Evolutionary conservation across 805 yeast genomes (phyloP).

Genomic region (Wickerhamomyces bisporus): DNA sequence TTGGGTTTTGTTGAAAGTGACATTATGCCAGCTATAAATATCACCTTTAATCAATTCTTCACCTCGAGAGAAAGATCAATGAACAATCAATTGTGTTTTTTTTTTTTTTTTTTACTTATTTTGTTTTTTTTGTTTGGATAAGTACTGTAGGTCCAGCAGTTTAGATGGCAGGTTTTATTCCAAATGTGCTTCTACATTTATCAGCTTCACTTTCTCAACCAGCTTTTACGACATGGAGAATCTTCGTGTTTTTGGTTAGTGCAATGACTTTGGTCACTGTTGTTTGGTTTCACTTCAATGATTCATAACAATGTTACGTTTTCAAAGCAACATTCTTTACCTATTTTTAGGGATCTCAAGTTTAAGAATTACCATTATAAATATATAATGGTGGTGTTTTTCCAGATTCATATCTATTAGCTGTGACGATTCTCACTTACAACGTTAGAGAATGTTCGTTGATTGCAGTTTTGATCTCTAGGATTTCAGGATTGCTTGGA

Average conservation of each 20-base stretch:
- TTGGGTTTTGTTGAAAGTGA: constrained; percentile 36
- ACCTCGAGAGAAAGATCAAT: constrained; percentile 33
- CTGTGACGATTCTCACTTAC: constrained; percentile 26
- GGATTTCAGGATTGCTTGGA: constrained; percentile 26
- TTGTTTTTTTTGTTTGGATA: too few species aligned
- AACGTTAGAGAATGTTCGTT: constrained; percentile 27
- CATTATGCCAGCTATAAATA: constrained; percentile 29
- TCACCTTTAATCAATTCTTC: constrained; percentile 36
- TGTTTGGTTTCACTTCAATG: constrained; percentile 30
- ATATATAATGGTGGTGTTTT: constrained; percentile 29
- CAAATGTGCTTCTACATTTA: constrained; percentile 16
- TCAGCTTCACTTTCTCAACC: too few species aligned
- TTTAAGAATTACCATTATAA: constrained; percentile 38
- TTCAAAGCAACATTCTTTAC: constrained; percentile 39
- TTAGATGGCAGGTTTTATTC: constrained; percentile 36
- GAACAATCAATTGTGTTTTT: constrained; percentile 40
- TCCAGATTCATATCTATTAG: constrained; percentile 22
- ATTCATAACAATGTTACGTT: constrained; percentile 40
- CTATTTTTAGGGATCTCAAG: constrained; percentile 30
- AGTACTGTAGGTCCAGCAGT: constrained; percentile 31
- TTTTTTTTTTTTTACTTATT: too few species aligned
- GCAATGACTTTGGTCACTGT: constrained; percentile 34
- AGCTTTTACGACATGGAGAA: constrained; percentile 34
- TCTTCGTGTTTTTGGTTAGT: constrained; percentile 42
- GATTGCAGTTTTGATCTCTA: constrained; percentile 8